These are phyloP conservation scores for Wallacemonas collosoma DNA, from an alignment of 208 protist species.

Conservation along the genomic window DNA sequence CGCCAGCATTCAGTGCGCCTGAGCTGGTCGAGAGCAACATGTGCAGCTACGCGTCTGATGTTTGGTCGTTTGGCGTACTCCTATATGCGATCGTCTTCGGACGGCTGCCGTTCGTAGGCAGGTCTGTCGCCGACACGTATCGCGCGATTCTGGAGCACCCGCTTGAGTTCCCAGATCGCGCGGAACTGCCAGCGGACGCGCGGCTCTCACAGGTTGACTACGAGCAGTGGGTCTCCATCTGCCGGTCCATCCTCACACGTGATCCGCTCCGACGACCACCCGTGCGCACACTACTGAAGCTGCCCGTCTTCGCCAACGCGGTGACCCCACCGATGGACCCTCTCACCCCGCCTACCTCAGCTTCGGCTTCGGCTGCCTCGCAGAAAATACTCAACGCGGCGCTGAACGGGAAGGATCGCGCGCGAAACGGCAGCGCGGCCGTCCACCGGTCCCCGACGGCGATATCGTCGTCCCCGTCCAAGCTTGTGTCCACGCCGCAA, in stretches of 20 bases:
- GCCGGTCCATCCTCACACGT: conserved; percentile 42
- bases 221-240: conserved; percentile 44
- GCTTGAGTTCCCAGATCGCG: conserved; percentile 32
- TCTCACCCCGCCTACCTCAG: neutral
- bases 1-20: conserved; percentile 57
- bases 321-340: no score
- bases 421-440: neutral
- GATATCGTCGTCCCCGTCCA: no score
- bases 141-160: conserved; percentile 29
- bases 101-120: conserved; percentile 85
- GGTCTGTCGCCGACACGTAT: conserved; percentile 47
- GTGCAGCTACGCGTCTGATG: conserved; percentile 78
- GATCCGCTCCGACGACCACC: conserved; percentile 25
- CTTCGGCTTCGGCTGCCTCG: neutral
- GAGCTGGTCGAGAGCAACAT: conserved; percentile 48
- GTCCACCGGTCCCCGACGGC: no score
- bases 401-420: neutral
- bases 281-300: conserved; percentile 3
- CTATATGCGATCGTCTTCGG: conserved; percentile 92
- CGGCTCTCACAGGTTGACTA: conserved; percentile 36
- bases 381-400: conserved; percentile 8
- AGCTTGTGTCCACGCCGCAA: neutral
- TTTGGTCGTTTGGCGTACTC: conserved; percentile 95
- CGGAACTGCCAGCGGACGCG: conserved; percentile 20
- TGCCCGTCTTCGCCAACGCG: conserved; percentile 10